Percentiles rank a stretch among this genome's conserved stretches.
Evolutionary conservation across 306 rosid genomes (phyloP).

Genomic region (Potentilla sterilis): DNA sequence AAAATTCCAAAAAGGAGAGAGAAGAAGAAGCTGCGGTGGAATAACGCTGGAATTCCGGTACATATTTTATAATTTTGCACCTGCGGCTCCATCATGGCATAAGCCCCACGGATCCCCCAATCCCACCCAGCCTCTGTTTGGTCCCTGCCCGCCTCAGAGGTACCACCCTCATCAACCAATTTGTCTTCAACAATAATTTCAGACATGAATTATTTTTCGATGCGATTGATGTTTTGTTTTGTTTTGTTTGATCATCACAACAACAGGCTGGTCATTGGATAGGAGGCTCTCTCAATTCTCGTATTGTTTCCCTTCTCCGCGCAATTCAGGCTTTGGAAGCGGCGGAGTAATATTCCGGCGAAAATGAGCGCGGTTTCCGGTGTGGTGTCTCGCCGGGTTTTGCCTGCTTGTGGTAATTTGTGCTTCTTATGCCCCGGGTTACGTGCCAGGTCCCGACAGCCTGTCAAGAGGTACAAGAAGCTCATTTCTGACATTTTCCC

Average conservation of each 20-base stretch:
- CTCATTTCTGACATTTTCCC: constrained; percentile 92
- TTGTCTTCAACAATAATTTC: too few species aligned
- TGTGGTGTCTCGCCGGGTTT: constrained; percentile 80
- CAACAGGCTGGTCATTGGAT: constrained; percentile 44
- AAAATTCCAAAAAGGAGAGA: background rate
- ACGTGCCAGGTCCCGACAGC: constrained; percentile 94
- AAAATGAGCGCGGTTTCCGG: constrained; percentile 70
- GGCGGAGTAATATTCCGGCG: constrained; percentile 32
- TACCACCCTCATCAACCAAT: constrained; percentile 2
- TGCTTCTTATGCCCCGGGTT: constrained; percentile 90
- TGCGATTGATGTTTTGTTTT: constrained; percentile 14
- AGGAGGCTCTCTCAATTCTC: constrained; percentile 32
- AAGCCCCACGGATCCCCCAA: too few species aligned
- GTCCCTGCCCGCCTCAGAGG: constrained; percentile 19
- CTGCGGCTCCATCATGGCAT: constrained; percentile 20
- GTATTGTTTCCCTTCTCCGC: constrained; percentile 67
- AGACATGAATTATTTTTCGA: background rate
- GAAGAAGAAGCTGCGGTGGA: constrained; percentile 18
- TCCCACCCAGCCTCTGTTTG: constrained; percentile 27
- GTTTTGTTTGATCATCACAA: constrained; percentile 4
- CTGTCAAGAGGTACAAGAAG: constrained; percentile 99
- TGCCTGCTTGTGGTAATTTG: constrained; percentile 87
- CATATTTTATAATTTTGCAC: background rate
- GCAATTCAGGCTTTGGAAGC: constrained; percentile 41
- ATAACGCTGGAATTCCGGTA: constrained; percentile 33